Evolutionary conservation across 768 basidiomycete species (phyloP).

Genomic region (Boletus rex-veris): DNA sequence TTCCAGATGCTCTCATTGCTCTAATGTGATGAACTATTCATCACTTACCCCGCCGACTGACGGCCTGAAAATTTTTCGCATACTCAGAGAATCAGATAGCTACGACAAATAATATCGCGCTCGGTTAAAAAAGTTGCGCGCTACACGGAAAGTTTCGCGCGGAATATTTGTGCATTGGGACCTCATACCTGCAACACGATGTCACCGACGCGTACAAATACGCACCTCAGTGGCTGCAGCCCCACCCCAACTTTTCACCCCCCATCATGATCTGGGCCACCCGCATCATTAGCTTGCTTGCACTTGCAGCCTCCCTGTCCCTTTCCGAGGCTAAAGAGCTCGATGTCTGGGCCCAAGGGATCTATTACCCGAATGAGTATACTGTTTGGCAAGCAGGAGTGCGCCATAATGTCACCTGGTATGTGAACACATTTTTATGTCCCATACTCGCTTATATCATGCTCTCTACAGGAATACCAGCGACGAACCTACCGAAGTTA

Average conservation of each 20-base stretch:
- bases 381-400: background rate
- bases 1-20: too few species aligned
- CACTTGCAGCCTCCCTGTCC: slow-evolving; percentile 11
- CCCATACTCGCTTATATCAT: background rate
- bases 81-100: too few species aligned
- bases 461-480: slow-evolving; percentile 29
- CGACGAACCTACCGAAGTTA: slow-evolving; percentile 28
- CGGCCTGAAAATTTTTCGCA: too few species aligned
- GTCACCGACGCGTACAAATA: slow-evolving; percentile 3
- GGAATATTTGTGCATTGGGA: too few species aligned
- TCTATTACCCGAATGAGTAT: slow-evolving; percentile 17
- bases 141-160: too few species aligned
- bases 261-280: slow-evolving; percentile 1
- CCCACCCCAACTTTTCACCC: background rate
- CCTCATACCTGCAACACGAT: too few species aligned
- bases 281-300: slow-evolving; percentile 4
- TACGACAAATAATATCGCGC: too few species aligned
- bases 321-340: background rate
- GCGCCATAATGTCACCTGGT: slow-evolving; percentile 25
- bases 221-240: background rate
- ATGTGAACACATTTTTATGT: slow-evolving; percentile 2
- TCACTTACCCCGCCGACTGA: too few species aligned
- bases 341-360: slow-evolving; percentile 27
- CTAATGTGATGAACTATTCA: too few species aligned
- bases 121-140: too few species aligned